Evolutionary conservation across 257 asterid species (phyloP), one percentile per base, ranked within the genome.

Genomic region (Capsicum pubescens): DNA sequence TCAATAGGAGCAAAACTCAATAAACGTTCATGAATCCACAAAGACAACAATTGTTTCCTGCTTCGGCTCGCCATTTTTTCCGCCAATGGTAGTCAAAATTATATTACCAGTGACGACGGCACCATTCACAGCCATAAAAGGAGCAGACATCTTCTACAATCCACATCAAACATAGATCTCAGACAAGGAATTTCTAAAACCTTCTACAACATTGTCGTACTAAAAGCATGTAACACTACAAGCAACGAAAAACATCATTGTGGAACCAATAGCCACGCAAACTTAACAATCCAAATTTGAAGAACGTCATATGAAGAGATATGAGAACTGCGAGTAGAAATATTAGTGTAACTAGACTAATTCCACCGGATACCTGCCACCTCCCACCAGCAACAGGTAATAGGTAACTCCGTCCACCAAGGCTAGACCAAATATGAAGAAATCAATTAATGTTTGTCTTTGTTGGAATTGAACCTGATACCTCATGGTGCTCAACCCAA

Each of bases 41-140:
- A 14, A 26, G 55, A 16, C 48, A 11, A 0, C 19, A n/a, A 26
- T 46, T 50, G 66, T 84, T 79, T 93, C 98, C 98, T 92, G 98
- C 92, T 95, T 95, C 44, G 96, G 98, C 84, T 95, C 96, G 72
- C 98, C 98, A 91, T 95, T 92, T 89, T 92, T 95, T 80, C 98
- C 98, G 82, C 98, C 98, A 39, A 95, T 93, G 76, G 98, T 93
- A 71, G 97, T 92, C 44, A 96, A 93, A 86, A 95, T 95, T 87
- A 95, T 93, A 89, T 95, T 96, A 63, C 98, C 98, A 9, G 98
- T 95, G 58, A 95, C n/a, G n/a, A n/a, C 94, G 2, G 95, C 91
- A 55, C 87, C 97, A 64, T 90, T 92, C 81, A 90, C 93, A 83
- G 91, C 95, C 90, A 93, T 87, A 72, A 91, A 88, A 84, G 94